A percentile compares a stretch with the other conserved stretches of the same genome.
These are phyloP conservation scores for Mitragyna speciosa DNA, from an alignment of 257 asterid genomes.

Conservation along the genomic window DNA sequence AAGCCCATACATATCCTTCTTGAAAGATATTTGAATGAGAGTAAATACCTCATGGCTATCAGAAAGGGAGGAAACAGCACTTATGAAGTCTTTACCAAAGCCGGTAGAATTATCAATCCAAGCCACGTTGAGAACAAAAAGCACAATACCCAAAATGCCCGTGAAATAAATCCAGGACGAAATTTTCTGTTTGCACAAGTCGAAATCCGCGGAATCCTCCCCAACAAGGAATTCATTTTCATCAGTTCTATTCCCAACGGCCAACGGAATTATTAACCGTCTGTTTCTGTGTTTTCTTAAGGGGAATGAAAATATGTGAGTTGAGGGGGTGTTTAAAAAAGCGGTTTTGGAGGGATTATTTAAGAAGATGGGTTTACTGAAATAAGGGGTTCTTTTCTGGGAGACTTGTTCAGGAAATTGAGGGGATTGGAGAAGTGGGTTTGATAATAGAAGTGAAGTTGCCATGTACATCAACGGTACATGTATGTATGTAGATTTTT, in stretches of 20 bases:
- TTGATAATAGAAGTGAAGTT: slow-evolving; percentile 22
- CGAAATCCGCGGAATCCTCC: slow-evolving; percentile 85
- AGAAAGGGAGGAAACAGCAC: slow-evolving; percentile 59
- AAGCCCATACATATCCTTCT: not conserved
- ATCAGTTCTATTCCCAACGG: slow-evolving; percentile 46
- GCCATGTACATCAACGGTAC: slow-evolving; percentile 14
- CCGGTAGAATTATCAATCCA: slow-evolving; percentile 92
- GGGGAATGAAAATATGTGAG: not conserved
- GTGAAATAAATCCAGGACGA: slow-evolving; percentile 80
- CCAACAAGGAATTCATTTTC: slow-evolving; percentile 54
- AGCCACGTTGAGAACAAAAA: slow-evolving; percentile 54
- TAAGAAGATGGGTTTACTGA: not conserved
- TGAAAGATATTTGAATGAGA: not conserved
- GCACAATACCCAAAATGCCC: slow-evolving; percentile 65
- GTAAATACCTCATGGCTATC: slow-evolving; percentile 75
- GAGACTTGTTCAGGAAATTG: slow-evolving; percentile 1
- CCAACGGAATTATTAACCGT: not conserved
- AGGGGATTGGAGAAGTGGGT: slow-evolving; percentile 15
- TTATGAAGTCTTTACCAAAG: slow-evolving; percentile 66
- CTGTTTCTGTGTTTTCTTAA: not conserved
- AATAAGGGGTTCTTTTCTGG: not conserved
- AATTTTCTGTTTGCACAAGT: slow-evolving; percentile 62
- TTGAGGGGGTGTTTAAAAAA: not conserved
- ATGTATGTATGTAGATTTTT: not conserved
- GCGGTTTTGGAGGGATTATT: slow-evolving; percentile 1